Conservation (phyloP, 352 stramenopile species). For the Pythium volutum region DNA sequence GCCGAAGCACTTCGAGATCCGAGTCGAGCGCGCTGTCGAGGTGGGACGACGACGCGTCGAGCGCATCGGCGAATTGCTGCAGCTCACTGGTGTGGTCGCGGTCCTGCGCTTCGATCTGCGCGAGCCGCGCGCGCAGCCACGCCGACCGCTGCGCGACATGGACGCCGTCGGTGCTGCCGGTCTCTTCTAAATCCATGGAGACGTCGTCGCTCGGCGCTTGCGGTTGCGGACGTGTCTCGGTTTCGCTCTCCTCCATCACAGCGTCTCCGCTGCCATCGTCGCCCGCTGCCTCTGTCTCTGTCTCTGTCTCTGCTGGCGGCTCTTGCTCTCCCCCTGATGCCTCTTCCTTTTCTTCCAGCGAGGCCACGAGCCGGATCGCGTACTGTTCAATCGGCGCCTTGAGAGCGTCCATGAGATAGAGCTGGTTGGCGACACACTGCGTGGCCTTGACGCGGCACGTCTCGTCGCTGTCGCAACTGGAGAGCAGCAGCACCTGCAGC, state of each 20-base stretch:
- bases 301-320: neutral
- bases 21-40: constrained; percentile 30
- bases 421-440: constrained; percentile 74
- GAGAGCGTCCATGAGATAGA: constrained; percentile 54
- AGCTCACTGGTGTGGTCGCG: constrained; percentile 29
- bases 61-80: constrained; percentile 35
- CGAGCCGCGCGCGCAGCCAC: constrained; percentile 21
- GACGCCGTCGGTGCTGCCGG: neutral
- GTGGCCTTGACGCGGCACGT: constrained; percentile 67
- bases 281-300: neutral
- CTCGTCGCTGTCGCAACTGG: constrained; percentile 63
- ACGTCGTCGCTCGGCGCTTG: neutral
- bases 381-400: constrained; percentile 62
- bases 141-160: neutral
- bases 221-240: too few relatives aligned
- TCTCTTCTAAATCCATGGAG: neutral
- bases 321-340: neutral
- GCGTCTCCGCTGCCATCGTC: neutral
- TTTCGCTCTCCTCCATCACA: neutral
- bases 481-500: constrained; percentile 65
- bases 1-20: constrained; percentile 59
- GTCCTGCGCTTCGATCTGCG: constrained; percentile 12
- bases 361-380: constrained; percentile 55
- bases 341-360: constrained; percentile 28
- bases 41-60: constrained; percentile 13